A percentile compares a stretch with the other conserved stretches of the same genome.
Conservation (phyloP, 768 basidiomycete species). For the Podaxis sp. region DNA sequence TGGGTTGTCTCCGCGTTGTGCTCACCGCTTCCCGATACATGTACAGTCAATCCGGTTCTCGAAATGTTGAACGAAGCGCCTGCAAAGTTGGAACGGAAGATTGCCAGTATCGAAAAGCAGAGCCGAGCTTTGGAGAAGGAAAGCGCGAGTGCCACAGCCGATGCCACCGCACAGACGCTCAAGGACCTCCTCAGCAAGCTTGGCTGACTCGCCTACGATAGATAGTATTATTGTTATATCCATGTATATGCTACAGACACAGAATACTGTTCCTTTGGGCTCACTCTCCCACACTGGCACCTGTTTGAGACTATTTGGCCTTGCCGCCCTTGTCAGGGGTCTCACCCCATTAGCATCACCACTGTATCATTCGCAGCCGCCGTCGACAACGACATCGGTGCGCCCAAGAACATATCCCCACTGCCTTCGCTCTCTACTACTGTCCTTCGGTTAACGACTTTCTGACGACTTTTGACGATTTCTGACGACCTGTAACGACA, state of each 20-base stretch:
- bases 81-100: constrained; percentile 45
- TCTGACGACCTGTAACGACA: constrained; percentile 5
- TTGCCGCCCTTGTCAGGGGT: neutral
- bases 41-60: constrained; percentile 39
- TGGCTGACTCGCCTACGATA: constrained; percentile 1
- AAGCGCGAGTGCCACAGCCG: constrained; percentile 16
- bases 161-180: constrained; percentile 23
- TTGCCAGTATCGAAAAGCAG: constrained; percentile 51
- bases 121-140: constrained; percentile 38
- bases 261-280: neutral
- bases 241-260: neutral
- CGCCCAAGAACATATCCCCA: neutral
- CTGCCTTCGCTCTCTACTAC: constrained; percentile 2
- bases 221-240: neutral
- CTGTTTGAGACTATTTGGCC: neutral
- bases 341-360: neutral
- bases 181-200: constrained; percentile 26
- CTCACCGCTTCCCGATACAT: constrained; percentile 9
- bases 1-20: neutral
- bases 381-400: constrained; percentile 7
- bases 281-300: constrained; percentile 1
- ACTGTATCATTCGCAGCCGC: neutral
- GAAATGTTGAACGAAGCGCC: constrained; percentile 42
- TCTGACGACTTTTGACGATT: constrained; percentile 3
- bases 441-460: constrained; percentile 2